Base-by-base conservation (phyloP, 2,329 filamentous ascomycete species). In the Coniochaeta sp. region DNA sequence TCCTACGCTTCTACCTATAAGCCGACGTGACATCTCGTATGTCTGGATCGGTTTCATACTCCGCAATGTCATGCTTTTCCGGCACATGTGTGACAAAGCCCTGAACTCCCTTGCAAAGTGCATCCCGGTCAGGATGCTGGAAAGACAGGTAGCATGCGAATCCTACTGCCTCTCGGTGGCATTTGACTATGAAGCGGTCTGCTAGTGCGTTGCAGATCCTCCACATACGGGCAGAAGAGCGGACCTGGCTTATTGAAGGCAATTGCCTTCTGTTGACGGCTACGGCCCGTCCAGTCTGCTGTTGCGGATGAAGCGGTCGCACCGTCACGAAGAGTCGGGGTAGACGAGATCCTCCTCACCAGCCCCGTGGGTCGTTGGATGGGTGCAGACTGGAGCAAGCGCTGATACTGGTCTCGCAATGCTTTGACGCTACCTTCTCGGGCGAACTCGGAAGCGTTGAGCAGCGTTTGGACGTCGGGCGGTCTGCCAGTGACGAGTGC, bases 101-200 rank as follows among this genome's bases (percentile, higher is more conserved):
- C 38, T 62, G 57, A 31, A 65, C 63, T 3, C 55, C 55, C 47
- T 55, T 51, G 33, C 62, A 68, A 2, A 68, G 32, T 4, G 62
- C 58, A 33, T 66, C 64, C 18, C 57, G 52, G 14, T 63, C 60
- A 13, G 62, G 54, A 26, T 61, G 48, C 16, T 54, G 52, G 20
- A 56, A 59, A 51, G 66, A 70, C 20, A 69, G 53, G 31, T 60
- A 65, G 49, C 67, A 70, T 3, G 66, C 64, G 42, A 57, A 70
- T 42, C 63, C 63, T 10, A 56, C 55, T 14, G 60, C 58, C 16
- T 60, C 57, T 3, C 64, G 65, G 52, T 70, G 68, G 48, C 67
- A 71, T 54, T 71, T 70, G 14, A n/a, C 33, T 12, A 24, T 40
- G n/a, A 48, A 67, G 49, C 0, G 57, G 59, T 49, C 61, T 56